Base-by-base conservation (phyloP, 495 filamentous ascomycete genomes). In the Neurospora africana region DNA sequence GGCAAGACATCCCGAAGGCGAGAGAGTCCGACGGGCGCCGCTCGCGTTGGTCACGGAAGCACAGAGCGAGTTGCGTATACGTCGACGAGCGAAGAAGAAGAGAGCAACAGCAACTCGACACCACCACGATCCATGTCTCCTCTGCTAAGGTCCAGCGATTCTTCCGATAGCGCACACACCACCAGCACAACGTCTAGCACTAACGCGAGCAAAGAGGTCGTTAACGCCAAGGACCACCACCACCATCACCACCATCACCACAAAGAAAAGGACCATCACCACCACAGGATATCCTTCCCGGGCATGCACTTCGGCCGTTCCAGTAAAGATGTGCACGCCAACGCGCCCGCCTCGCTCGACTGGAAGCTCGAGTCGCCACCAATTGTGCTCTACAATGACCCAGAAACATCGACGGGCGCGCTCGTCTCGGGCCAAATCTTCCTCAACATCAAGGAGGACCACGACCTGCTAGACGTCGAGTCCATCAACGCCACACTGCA, bases 301-400 rank as follows among this genome's bases (percentile, higher is more conserved):
- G 74, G 79, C 68, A 79, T 86, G 72, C 82, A 82, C 74, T 83
- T 86, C 72, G 84, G 81, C 37, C 83, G 83, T 36, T 79, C 83
- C 4, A 79, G 78, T 70, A 86, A 83, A 74, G 83, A 87, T n/a
- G 72, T 73, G 69, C 75, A 81, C 61, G 72, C 76, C 44, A 78
- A 78, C 70, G 71, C 79, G 44, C 76, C 78, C 68, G 88, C 88
- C n/a, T 89, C 87, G 68, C 79, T 97, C 69, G 87, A 90, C 33
- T 89, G 95, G 81, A 84, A 89, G 41, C 91, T 98, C 71, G 95
- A 99, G 83, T 97, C 93, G 3, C 93, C 95, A 0, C 95, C 95
- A 1, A 83, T 95, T 11, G 88, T 97, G 19, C 90, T 96, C 82
- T 93, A 94, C 76, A 93, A 92, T 23, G 83, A 86, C 9, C 85